These are phyloP conservation scores for Coemansia sp. DNA, from an alignment of 192 early-diverging fungal genomes.

Conservation along the genomic window DNA sequence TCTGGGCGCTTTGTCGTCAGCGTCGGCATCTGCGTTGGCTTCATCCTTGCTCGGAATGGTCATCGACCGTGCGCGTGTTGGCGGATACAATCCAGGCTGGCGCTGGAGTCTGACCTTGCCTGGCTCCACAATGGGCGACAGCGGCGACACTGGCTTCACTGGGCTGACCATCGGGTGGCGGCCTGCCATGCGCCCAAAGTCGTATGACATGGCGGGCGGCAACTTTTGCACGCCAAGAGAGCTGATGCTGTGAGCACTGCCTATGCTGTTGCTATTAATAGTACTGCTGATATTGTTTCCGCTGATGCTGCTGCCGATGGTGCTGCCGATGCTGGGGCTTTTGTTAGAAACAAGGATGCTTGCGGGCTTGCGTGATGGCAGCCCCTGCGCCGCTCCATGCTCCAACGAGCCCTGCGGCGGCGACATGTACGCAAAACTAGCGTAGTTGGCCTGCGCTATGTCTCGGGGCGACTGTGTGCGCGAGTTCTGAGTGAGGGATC, in stretches of 20 bases:
- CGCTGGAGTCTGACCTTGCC: neutral
- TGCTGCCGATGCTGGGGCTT: neutral
- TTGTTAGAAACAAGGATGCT: neutral
- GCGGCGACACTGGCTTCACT: neutral
- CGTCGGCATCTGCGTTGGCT: neutral
- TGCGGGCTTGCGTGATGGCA: conserved; percentile 1
- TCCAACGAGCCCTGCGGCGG: neutral
- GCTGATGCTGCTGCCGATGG: neutral
- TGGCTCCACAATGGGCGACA: neutral
- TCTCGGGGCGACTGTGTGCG: conserved; percentile 13
- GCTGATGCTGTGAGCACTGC: neutral
- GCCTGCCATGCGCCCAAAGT: neutral
- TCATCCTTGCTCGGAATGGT: conserved; percentile 31
- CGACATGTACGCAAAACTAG: neutral
- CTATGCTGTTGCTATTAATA: too few relatives aligned
- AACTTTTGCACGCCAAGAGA: neutral
- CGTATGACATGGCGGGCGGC: conserved; percentile 7
- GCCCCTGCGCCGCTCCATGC: neutral
- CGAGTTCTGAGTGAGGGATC: conserved; percentile 42
- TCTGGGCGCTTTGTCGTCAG: neutral
- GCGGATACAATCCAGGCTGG: neutral
- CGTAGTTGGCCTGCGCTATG: conserved; percentile 4
- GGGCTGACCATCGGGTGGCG: conserved; percentile 8
- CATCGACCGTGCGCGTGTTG: conserved; percentile 42
- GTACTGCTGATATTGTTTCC: neutral